phyloP scores from a whole-genome alignment of 2,329 filamentous ascomycete species.

The Stachybotrys chlorohalonatus region DNA sequence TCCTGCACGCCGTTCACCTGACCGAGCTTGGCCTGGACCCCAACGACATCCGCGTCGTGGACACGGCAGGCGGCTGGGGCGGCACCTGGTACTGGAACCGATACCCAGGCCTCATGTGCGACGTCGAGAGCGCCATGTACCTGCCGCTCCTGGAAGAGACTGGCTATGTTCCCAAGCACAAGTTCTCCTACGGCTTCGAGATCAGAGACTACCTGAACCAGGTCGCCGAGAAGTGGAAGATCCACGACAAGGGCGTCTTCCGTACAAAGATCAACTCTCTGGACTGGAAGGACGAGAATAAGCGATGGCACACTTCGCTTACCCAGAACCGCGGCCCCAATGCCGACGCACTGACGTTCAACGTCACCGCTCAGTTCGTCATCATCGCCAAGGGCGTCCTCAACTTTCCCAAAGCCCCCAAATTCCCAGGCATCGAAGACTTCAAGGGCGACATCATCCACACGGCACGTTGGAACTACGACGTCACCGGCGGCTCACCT shows the following conservation, averaged over 20 bases:
- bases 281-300: constrained; percentile 34
- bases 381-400: constrained; percentile 28
- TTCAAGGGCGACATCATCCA: constrained; percentile 35
- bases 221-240: constrained; percentile 30
- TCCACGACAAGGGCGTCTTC: constrained; percentile 29
- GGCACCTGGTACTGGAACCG: constrained; percentile 46
- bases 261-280: constrained; percentile 28
- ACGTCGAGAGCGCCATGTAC: constrained; percentile 52
- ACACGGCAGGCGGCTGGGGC: constrained; percentile 31
- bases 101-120: constrained; percentile 43
- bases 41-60: constrained; percentile 26
- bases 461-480: constrained; percentile 37
- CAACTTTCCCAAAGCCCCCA: constrained; percentile 30
- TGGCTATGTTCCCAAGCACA: constrained; percentile 45
- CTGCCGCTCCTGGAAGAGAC: constrained; percentile 52
- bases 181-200: constrained; percentile 34
- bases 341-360: constrained; percentile 8
- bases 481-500: constrained; percentile 29
- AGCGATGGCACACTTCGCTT: constrained; percentile 10
- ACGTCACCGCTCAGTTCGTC: constrained; percentile 29
- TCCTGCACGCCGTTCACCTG: constrained; percentile 19
- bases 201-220: constrained; percentile 30
- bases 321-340: constrained; percentile 15
- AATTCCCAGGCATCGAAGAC: constrained; percentile 27
- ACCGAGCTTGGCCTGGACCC: constrained; percentile 12